A percentile compares a stretch with the other conserved stretches of the same genome.
These are phyloP conservation scores for Eucalyptus decipiens DNA, from an alignment of 345 rosid species.

Conservation along the genomic window DNA sequence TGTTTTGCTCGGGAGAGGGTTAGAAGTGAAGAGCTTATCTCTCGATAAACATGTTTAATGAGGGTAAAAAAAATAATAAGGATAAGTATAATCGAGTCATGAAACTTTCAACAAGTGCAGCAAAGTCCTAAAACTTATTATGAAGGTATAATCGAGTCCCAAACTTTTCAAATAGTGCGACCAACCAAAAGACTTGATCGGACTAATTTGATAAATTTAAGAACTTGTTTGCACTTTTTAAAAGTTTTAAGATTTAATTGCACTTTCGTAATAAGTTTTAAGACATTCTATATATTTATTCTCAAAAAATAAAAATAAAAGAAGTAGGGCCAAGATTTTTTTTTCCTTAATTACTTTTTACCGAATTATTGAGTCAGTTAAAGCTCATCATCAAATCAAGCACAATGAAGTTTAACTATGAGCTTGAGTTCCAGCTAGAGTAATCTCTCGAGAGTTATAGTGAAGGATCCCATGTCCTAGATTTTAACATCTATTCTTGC, in stretches of 20 bases:
- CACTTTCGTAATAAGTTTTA: fast-evolving
- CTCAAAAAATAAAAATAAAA: background rate
- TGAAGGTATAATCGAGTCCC: fast-evolving
- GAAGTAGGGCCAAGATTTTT: background rate
- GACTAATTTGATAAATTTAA: no score
- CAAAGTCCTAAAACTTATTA: no score
- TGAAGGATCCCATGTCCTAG: background rate
- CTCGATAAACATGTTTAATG: background rate
- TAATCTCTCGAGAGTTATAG: background rate
- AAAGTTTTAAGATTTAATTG: fast-evolving
- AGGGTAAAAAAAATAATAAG: background rate
- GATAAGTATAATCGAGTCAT: fast-evolving
- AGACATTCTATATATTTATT: no score
- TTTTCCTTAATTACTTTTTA: background rate
- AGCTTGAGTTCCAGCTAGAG: background rate
- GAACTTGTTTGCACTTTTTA: no score
- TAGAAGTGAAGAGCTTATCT: background rate
- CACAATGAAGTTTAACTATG: background rate
- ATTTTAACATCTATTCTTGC: background rate
- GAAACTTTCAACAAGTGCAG: no score
- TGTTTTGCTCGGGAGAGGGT: background rate
- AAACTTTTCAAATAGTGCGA: no score
- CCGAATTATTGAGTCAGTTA: background rate
- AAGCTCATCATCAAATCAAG: background rate
- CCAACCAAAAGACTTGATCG: background rate